Evolutionary conservation across 768 basidiomycete genomes (phyloP).

Genomic region (Flagelloscypha sp.): DNA sequence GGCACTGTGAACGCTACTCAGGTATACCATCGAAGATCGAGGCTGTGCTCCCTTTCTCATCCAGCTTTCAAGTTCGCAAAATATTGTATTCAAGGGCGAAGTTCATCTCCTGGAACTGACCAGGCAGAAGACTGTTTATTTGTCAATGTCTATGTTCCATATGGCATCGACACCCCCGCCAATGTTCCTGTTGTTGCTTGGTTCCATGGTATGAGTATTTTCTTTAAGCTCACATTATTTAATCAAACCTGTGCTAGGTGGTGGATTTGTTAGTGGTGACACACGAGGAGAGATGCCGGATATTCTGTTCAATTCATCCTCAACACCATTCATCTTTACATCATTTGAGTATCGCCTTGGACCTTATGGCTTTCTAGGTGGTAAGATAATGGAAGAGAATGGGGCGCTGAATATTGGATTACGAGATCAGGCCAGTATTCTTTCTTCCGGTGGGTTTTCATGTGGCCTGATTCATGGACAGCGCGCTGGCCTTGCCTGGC

Average conservation of each 20-base stretch:
- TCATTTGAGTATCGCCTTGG: slow-evolving; percentile 36
- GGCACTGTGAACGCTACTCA: slow-evolving; percentile 28
- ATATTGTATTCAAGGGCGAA: too few relatives aligned
- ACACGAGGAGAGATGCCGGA: slow-evolving; percentile 25
- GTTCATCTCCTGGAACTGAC: too few relatives aligned
- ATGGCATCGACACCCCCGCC: slow-evolving; percentile 4
- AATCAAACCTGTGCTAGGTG: slow-evolving; percentile 19
- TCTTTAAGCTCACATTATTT: not conserved
- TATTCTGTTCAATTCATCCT: slow-evolving; percentile 22
- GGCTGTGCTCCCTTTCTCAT: too few relatives aligned
- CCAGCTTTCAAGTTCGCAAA: too few relatives aligned
- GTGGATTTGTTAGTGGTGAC: slow-evolving; percentile 31
- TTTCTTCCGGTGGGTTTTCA: not conserved
- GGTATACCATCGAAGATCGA: too few relatives aligned
- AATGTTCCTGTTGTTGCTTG: slow-evolving; percentile 27
- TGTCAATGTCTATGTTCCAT: slow-evolving; percentile 25
- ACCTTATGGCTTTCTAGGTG: slow-evolving; percentile 33
- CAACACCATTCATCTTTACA: slow-evolving; percentile 28
- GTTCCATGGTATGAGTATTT: slow-evolving; percentile 29
- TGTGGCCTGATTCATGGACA: not conserved
- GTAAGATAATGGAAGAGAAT: slow-evolving; percentile 21
- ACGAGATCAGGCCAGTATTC: slow-evolving; percentile 30
- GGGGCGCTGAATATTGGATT: slow-evolving; percentile 31
- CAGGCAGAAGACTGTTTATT: slow-evolving; percentile 37
- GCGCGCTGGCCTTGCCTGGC: slow-evolving; percentile 22